These are phyloP conservation scores for Solanum lycopersicoides DNA, from an alignment of 257 asterid species.

Conservation along the genomic window DNA sequence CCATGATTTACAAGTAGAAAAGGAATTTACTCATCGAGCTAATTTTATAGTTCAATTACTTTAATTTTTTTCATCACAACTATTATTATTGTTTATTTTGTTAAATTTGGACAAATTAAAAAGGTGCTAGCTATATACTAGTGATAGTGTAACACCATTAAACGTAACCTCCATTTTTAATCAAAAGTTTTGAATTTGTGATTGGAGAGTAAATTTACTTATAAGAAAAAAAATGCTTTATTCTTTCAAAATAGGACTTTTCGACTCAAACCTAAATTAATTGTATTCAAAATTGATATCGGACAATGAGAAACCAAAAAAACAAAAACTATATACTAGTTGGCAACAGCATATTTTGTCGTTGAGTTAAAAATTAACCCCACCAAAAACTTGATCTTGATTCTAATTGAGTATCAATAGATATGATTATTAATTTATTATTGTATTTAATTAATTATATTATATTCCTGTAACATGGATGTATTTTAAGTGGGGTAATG, in stretches of 20 bases:
- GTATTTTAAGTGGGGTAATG: constrained; percentile 19
- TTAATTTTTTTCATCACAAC: not conserved
- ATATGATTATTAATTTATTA: not conserved
- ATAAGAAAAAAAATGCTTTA: not conserved
- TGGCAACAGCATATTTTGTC: constrained; percentile 33
- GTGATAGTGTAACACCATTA: not conserved
- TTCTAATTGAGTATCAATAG: constrained; percentile 5
- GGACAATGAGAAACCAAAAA: not conserved
- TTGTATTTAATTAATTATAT: constrained; percentile 16
- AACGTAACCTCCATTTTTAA: no score
- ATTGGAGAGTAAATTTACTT: rapidly evolving
- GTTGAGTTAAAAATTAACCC: not conserved
- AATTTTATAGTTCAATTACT: not conserved
- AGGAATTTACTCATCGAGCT: constrained; percentile 8
- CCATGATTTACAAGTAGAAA: constrained; percentile 20
- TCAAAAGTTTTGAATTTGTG: rapidly evolving
- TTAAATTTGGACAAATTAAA: not conserved
- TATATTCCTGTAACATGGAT: constrained; percentile 12
- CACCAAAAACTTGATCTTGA: constrained; percentile 1
- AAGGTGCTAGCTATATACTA: not conserved
- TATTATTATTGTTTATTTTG: not conserved
- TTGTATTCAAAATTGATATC: not conserved
- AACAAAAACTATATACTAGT: constrained; percentile 13
- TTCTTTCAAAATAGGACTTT: rapidly evolving
- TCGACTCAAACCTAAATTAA: rapidly evolving